phyloP scores from a whole-genome alignment of 1,284 basidiomycete species.

The Mycosarcoma mackinlayi region DNA sequence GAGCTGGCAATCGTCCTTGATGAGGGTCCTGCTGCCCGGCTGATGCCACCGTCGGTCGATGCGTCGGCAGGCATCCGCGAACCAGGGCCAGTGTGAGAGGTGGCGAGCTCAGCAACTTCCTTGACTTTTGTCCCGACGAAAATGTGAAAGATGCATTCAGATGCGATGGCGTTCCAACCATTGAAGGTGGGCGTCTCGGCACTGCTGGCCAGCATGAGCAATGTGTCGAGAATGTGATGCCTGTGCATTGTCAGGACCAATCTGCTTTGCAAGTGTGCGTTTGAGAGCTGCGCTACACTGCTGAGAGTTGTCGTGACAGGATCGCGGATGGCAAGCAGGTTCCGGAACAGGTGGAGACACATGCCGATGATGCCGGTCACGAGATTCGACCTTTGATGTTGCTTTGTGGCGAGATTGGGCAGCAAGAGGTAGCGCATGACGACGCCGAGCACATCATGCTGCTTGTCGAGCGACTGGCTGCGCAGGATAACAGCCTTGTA shows the following conservation, averaged over 20 bases:
- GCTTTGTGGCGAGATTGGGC: conserved; percentile 60
- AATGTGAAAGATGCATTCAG: conserved; percentile 66
- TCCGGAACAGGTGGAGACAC: conserved; percentile 67
- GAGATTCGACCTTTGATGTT: conserved; percentile 56
- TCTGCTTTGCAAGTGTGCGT: conserved; percentile 61
- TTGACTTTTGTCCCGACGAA: conserved; percentile 55
- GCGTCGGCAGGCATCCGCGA: not conserved
- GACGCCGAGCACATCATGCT: conserved; percentile 55
- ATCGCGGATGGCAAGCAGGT: conserved; percentile 65
- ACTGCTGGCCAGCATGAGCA: conserved; percentile 64
- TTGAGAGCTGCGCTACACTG: conserved; percentile 53
- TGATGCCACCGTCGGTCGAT: not conserved
- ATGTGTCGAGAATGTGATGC: conserved; percentile 59
- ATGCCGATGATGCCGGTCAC: conserved; percentile 63
- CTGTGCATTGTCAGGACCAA: conserved; percentile 58
- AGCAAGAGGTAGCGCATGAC: conserved; percentile 62
- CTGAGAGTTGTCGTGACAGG: conserved; percentile 55
- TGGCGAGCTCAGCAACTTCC: conserved; percentile 26
- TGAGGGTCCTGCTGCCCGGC: not conserved
- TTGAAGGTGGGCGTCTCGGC: conserved; percentile 61
- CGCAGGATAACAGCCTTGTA: conserved; percentile 66
- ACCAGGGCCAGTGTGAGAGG: not conserved
- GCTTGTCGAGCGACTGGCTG: conserved; percentile 37
- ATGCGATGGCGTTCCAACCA: conserved; percentile 59
- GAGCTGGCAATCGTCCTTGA: conserved; percentile 3